Percentiles rank a stretch among this genome's conserved stretches.
Evolutionary conservation across 1,139 yeast species (phyloP).

Genomic region (Magnusiomyces paraingens): DNA sequence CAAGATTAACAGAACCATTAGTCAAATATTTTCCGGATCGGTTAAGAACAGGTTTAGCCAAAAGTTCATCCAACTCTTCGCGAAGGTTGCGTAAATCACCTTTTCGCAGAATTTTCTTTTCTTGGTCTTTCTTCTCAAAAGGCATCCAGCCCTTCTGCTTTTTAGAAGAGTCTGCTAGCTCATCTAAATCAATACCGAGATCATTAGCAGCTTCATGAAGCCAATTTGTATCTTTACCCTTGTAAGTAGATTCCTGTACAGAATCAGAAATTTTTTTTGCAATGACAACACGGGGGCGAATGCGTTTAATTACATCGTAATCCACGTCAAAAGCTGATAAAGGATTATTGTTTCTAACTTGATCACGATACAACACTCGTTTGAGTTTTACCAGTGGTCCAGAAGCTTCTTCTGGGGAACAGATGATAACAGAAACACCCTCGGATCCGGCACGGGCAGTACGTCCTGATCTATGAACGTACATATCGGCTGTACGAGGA

Average conservation of each 20-base stretch:
- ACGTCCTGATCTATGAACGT: constrained; percentile 95
- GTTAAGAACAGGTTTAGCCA: constrained; percentile 45
- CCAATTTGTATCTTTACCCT: constrained; percentile 74
- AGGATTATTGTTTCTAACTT: constrained; percentile 18
- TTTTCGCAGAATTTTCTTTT: constrained; percentile 30
- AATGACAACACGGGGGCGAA: constrained; percentile 59
- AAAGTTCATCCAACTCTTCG: constrained; percentile 50
- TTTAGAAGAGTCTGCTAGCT: constrained; percentile 25
- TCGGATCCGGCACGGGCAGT: constrained; percentile 94
- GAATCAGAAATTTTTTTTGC: constrained; percentile 75
- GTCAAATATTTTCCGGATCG: constrained; percentile 58
- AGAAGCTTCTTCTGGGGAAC: constrained; percentile 86
- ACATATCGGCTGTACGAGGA: constrained; percentile 91
- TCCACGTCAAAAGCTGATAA: constrained; percentile 74
- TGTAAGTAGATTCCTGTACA: constrained; percentile 50
- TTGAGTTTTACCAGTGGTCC: constrained; percentile 79
- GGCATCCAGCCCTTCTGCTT: constrained; percentile 16
- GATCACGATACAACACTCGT: constrained; percentile 43
- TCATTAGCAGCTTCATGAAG: constrained; percentile 88
- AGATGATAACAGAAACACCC: constrained; percentile 88
- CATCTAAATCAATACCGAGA: constrained; percentile 69
- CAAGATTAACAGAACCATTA: constrained; percentile 76
- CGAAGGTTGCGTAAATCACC: constrained; percentile 45
- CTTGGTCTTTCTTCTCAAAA: constrained; percentile 37
- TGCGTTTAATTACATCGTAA: constrained; percentile 59